A percentile compares a stretch with the other conserved stretches of the same genome.
These are phyloP conservation scores for Leucocoprinus leucothites DNA, from an alignment of 768 basidiomycete species.

Conservation along the genomic window DNA sequence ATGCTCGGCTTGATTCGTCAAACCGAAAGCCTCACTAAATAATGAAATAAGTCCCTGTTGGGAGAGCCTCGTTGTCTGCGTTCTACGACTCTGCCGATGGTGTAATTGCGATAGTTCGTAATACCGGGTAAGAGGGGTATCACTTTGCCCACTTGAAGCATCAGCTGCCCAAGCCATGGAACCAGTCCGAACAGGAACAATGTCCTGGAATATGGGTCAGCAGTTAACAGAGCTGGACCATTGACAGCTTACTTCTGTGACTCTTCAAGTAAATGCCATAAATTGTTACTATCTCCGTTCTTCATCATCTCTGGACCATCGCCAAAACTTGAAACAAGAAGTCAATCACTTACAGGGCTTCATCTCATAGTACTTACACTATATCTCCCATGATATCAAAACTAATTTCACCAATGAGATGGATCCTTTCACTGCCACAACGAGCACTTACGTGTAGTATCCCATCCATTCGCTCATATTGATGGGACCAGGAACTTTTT, in stretches of 20 bases:
- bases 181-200: constrained; percentile 14
- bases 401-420: constrained; percentile 15
- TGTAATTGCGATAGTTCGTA: constrained; percentile 17
- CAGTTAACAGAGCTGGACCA: background rate
- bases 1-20: background rate
- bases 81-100: constrained; percentile 18
- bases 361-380: constrained; percentile 24
- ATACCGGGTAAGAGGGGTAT: constrained; percentile 4
- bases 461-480: constrained; percentile 33
- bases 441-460: constrained; percentile 32
- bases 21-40: constrained; percentile 19
- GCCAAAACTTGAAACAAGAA: constrained; percentile 23
- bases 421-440: background rate
- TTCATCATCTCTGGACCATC: constrained; percentile 27
- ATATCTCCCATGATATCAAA: constrained; percentile 39
- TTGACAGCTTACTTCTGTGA: constrained; percentile 21
- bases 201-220: background rate
- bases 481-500: constrained; percentile 20
- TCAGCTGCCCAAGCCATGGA: constrained; percentile 15
- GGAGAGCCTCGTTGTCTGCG: constrained; percentile 13
- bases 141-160: constrained; percentile 6
- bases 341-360: background rate
- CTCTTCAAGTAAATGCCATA: constrained; percentile 21
- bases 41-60: constrained; percentile 26
- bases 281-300: constrained; percentile 27